phyloP scores from a whole-genome alignment of 352 stramenopile genomes.

The Pelagophyceae sp. region DNA sequence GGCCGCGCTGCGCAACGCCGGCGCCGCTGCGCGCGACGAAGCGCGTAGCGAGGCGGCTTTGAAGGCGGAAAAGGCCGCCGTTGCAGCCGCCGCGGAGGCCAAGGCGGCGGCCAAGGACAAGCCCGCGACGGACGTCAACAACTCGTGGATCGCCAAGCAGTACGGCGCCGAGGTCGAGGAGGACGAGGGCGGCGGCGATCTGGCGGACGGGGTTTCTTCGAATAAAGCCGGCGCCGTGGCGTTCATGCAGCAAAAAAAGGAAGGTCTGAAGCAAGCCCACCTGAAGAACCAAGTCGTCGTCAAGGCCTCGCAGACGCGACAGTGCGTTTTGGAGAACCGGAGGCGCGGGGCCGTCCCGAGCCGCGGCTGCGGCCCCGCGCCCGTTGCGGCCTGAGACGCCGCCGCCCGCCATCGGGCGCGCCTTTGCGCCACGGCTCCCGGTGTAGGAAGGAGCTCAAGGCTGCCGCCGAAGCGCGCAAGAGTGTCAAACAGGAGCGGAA shows the following conservation, averaged over 20 bases:
- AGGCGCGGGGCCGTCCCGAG: too few relatives aligned
- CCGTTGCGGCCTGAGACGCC: too few relatives aligned
- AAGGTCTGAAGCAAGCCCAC: not conserved
- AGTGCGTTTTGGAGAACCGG: too few relatives aligned
- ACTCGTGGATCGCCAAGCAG: not conserved
- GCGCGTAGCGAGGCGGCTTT: too few relatives aligned
- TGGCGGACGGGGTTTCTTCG: not conserved
- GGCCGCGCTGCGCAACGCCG: not conserved
- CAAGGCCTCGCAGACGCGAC: not conserved
- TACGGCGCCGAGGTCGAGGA: not conserved
- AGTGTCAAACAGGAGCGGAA: conserved; percentile 6
- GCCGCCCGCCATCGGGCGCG: too few relatives aligned
- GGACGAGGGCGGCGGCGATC: not conserved
- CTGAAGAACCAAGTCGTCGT: not conserved
- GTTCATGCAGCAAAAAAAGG: not conserved
- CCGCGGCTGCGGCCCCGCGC: too few relatives aligned
- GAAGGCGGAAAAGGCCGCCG: too few relatives aligned
- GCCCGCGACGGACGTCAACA: not conserved
- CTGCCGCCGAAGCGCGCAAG: not conserved
- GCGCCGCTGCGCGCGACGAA: too few relatives aligned
- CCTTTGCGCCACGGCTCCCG: not conserved
- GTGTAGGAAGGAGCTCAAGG: not conserved
- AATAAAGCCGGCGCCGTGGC: not conserved
- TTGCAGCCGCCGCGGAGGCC: not conserved
- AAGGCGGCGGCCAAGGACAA: not conserved